phyloP scores from a whole-genome alignment of 805 yeast genomes.

The Wickerhamomyces strasburgensis region DNA sequence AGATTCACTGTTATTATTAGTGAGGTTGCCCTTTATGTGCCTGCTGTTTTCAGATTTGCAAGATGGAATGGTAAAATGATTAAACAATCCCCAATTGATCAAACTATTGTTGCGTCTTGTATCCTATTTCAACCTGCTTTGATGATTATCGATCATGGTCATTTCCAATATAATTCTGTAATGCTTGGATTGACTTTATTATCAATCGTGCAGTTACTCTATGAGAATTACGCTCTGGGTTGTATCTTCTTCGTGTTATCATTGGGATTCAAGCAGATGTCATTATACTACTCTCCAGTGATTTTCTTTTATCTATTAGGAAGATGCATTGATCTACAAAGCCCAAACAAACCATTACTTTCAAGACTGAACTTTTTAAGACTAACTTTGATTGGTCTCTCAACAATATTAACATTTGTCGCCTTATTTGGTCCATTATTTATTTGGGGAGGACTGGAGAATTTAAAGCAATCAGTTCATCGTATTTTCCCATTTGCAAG shows the following conservation, averaged over 20 bases:
- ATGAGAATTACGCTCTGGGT: constrained; percentile 60
- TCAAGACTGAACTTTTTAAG: constrained; percentile 47
- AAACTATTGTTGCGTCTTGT: constrained; percentile 68
- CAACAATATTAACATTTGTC: constrained; percentile 53
- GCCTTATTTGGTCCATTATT: constrained; percentile 58
- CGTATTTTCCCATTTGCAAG: constrained; percentile 90
- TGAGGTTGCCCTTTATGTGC: constrained; percentile 70
- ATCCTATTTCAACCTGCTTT: constrained; percentile 83
- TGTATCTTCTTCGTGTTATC: constrained; percentile 75
- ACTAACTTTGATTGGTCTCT: constrained; percentile 55
- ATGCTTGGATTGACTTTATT: constrained; percentile 84
- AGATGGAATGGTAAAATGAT: constrained; percentile 63
- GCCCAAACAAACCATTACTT: constrained; percentile 7
- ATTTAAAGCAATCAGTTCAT: constrained; percentile 47
- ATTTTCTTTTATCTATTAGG: constrained; percentile 79
- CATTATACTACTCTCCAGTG: constrained; percentile 86
- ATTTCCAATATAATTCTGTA: constrained; percentile 90
- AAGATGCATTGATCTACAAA: constrained; percentile 27
- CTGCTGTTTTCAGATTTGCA: constrained; percentile 70
- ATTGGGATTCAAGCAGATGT: constrained; percentile 90
- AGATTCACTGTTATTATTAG: constrained; percentile 71
- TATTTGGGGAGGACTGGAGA: constrained; percentile 35
- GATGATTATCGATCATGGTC: constrained; percentile 90
- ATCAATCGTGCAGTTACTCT: constrained; percentile 59
- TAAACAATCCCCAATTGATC: constrained; percentile 62